These are phyloP conservation scores for Nigrograna mackinnonii DNA, from an alignment of 2,329 filamentous ascomycete species.

Conservation along the genomic window DNA sequence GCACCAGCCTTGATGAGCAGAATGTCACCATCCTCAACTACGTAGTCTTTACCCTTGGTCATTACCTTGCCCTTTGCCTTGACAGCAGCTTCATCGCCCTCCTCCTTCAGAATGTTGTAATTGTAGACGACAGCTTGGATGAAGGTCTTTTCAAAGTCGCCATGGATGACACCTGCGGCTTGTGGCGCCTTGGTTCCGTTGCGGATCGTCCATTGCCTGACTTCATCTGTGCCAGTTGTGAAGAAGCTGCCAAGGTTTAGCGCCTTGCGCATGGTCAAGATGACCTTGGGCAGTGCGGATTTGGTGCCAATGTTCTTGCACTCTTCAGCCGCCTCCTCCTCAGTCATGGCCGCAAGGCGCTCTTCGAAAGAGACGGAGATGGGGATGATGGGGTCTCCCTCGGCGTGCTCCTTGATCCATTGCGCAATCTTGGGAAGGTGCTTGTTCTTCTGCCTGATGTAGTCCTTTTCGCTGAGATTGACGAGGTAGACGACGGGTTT, in stretches of 20 bases:
- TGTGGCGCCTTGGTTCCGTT: constrained; percentile 97
- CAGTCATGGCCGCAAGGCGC: constrained; percentile 79
- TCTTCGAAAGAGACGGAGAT: constrained; percentile 94
- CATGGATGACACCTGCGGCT: constrained; percentile 96
- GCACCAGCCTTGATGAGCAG: constrained; percentile 89
- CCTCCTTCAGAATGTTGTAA: constrained; percentile 77
- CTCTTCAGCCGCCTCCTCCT: constrained; percentile 79
- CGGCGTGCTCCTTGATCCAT: constrained; percentile 91
- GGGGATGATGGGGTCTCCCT: constrained; percentile 88
- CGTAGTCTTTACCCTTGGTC: constrained; percentile 98
- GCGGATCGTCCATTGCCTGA: constrained; percentile 97
- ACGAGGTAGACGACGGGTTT: constrained; percentile 97
- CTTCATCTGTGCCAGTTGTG: constrained; percentile 93
- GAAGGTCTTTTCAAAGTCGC: constrained; percentile 99
- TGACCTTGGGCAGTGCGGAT: constrained; percentile 88
- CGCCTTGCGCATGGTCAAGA: constrained; percentile 89
- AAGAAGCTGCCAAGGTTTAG: constrained; percentile 95
- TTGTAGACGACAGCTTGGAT: constrained; percentile 97
- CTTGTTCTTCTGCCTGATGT: constrained; percentile 99
- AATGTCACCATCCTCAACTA: constrained; percentile 80
- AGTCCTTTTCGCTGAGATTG: constrained; percentile 96
- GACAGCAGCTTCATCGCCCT: constrained; percentile 84
- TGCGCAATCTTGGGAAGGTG: constrained; percentile 89
- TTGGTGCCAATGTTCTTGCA: constrained; percentile 86
- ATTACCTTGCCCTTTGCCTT: constrained; percentile 95